Evolutionary conservation across 768 basidiomycete genomes (phyloP).

Genomic region (Russula emetica): DNA sequence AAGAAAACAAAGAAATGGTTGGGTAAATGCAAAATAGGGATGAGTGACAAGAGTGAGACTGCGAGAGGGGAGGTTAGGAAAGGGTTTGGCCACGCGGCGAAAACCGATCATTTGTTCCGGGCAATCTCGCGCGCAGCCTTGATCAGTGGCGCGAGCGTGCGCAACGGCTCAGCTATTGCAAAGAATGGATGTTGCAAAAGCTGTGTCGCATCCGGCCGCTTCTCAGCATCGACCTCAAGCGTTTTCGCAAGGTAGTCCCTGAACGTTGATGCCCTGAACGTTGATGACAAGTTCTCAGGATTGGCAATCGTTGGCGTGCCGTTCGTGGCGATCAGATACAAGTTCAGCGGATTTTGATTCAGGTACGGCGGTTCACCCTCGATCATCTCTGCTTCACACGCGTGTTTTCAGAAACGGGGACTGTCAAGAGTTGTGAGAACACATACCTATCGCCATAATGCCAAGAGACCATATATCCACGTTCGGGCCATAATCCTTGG

Average conservation of each 20-base stretch:
- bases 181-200: too few species aligned
- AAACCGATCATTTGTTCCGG: too few species aligned
- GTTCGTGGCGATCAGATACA: constrained; percentile 97
- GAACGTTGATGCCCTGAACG: constrained; percentile 83
- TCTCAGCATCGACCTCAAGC: constrained; percentile 92
- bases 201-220: constrained; percentile 82
- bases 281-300: constrained; percentile 64
- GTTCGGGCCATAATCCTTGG: constrained; percentile 96
- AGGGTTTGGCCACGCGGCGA: background rate
- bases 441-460: constrained; percentile 89
- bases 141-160: too few species aligned
- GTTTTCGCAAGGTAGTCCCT: constrained; percentile 84
- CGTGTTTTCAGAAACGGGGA: background rate
- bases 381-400: constrained; percentile 81
- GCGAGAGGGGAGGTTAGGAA: background rate
- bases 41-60: constrained; percentile 8
- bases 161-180: too few species aligned
- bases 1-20: constrained; percentile 5
- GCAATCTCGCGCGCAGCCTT: too few species aligned
- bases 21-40: constrained; percentile 13
- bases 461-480: constrained; percentile 98
- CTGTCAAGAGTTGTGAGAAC: constrained; percentile 38
- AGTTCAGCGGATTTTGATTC: constrained; percentile 90
- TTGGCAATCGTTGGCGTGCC: constrained; percentile 96
- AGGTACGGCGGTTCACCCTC: constrained; percentile 96